phyloP scores from a whole-genome alignment of 768 basidiomycete species.

The Trametes sanguinea region DNA sequence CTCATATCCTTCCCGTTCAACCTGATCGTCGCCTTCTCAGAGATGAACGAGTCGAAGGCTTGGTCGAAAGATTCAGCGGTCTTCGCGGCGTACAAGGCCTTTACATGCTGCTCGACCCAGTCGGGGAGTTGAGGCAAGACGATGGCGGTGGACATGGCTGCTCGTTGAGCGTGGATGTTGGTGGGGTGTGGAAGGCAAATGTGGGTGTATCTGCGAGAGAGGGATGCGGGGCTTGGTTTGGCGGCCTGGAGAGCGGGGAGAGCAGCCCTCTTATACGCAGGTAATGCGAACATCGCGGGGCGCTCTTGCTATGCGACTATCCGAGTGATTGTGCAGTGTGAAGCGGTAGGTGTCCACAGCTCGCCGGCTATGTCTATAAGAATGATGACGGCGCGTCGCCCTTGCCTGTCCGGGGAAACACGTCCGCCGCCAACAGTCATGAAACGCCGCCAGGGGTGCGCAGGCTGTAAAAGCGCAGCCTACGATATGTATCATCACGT shows the following conservation, averaged over 20 bases:
- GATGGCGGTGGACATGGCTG: constrained; percentile 28
- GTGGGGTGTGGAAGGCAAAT: neutral
- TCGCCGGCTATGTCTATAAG: neutral
- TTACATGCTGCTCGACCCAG: constrained; percentile 45
- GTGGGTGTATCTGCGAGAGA: neutral
- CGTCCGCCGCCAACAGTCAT: neutral
- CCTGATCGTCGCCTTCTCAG: constrained; percentile 37
- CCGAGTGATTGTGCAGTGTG: neutral
- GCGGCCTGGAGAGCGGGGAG: neutral
- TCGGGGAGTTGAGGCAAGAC: constrained; percentile 44
- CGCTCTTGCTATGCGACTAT: neutral
- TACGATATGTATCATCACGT: neutral
- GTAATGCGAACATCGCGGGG: constrained; percentile 2
- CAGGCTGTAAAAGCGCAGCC: neutral
- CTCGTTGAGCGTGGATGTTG: neutral
- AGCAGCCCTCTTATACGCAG: constrained; percentile 11
- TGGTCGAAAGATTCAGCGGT: constrained; percentile 36
- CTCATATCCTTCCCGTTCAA: constrained; percentile 44
- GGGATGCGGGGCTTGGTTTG: neutral
- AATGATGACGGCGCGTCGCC: neutral
- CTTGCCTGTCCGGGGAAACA: neutral
- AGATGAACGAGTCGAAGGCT: constrained; percentile 46
- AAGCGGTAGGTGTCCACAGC: neutral
- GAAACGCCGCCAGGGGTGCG: neutral
- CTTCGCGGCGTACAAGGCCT: constrained; percentile 42